Evolutionary conservation across 352 stramenopile species (phyloP).

Genomic region (Thalassiosira mediterranea): DNA sequence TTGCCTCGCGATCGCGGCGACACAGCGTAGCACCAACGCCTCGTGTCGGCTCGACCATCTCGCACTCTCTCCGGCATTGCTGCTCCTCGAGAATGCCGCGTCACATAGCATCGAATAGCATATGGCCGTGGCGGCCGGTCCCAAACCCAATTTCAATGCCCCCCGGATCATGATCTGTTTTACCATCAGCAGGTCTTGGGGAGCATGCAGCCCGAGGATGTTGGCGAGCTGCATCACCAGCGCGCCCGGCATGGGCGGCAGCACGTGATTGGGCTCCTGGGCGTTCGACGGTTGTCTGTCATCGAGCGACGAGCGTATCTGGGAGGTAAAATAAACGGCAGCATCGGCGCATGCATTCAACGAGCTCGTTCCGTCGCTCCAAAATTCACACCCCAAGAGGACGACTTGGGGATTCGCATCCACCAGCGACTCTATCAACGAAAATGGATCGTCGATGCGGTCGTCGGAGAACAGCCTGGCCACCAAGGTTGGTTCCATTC

Average conservation of each 20-base stretch:
- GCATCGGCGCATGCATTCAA: slow-evolving; percentile 37
- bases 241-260: slow-evolving; percentile 61
- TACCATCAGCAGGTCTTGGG: slow-evolving; percentile 47
- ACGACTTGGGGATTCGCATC: slow-evolving; percentile 48
- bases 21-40: slow-evolving; percentile 35
- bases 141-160: slow-evolving; percentile 46
- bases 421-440: slow-evolving; percentile 61
- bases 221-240: slow-evolving; percentile 72
- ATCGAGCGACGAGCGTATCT: slow-evolving; percentile 27
- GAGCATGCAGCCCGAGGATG: slow-evolving; percentile 59
- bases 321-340: slow-evolving; percentile 42
- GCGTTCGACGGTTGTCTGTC: slow-evolving; percentile 3
- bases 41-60: slow-evolving; percentile 18
- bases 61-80: not conserved
- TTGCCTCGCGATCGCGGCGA: slow-evolving; percentile 16
- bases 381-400: slow-evolving; percentile 66
- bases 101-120: slow-evolving; percentile 67
- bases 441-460: slow-evolving; percentile 33
- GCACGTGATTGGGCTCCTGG: slow-evolving; percentile 29
- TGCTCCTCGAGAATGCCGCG: slow-evolving; percentile 35
- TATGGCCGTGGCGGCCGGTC: slow-evolving; percentile 64
- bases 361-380: slow-evolving; percentile 51
- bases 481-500: slow-evolving; percentile 28
- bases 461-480: slow-evolving; percentile 23
- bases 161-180: slow-evolving; percentile 60